Percentiles rank a stretch among this genome's conserved stretches.
Evolutionary conservation across 2,329 filamentous ascomycete genomes (phyloP).

Genomic region (Parastagonospora avenae): DNA sequence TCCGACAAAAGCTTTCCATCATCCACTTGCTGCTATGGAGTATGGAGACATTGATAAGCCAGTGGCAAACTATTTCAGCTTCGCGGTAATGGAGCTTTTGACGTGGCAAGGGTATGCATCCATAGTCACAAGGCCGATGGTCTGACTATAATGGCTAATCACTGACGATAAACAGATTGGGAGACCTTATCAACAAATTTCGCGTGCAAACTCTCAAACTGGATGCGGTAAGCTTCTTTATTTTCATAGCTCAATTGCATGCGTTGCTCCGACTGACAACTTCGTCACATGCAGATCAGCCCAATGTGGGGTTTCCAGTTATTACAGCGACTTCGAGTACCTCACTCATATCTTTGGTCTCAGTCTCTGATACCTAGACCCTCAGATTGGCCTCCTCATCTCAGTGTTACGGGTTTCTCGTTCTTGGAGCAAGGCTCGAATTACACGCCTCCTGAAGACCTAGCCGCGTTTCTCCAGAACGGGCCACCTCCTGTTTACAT

Average conservation of each 20-base stretch:
- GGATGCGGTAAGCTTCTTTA: constrained; percentile 38
- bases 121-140: no score
- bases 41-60: constrained; percentile 39
- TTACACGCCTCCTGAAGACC: constrained; percentile 49
- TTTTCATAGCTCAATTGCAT: no score
- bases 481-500: constrained; percentile 61
- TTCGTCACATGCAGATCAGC: constrained; percentile 19
- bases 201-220: constrained; percentile 48
- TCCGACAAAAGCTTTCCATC: constrained; percentile 53
- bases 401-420: constrained; percentile 55
- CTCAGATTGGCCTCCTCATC: constrained; percentile 25
- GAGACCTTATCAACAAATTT: constrained; percentile 55
- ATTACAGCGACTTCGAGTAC: constrained; percentile 46
- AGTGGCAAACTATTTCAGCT: constrained; percentile 53
- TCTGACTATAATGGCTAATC: no score
- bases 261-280: not conserved
- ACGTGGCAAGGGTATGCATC: constrained; percentile 55
- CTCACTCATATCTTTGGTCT: constrained; percentile 55
- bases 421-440: constrained; percentile 44
- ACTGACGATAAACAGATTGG: constrained; percentile 30
- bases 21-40: constrained; percentile 58
- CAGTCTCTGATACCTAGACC: constrained; percentile 42
- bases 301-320: constrained; percentile 48
- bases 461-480: constrained; percentile 53
- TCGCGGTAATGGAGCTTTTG: constrained; percentile 55